Conservation (phyloP, 495 filamentous ascomycete species). For the Pseudomonodictys pantanalensis region DNA sequence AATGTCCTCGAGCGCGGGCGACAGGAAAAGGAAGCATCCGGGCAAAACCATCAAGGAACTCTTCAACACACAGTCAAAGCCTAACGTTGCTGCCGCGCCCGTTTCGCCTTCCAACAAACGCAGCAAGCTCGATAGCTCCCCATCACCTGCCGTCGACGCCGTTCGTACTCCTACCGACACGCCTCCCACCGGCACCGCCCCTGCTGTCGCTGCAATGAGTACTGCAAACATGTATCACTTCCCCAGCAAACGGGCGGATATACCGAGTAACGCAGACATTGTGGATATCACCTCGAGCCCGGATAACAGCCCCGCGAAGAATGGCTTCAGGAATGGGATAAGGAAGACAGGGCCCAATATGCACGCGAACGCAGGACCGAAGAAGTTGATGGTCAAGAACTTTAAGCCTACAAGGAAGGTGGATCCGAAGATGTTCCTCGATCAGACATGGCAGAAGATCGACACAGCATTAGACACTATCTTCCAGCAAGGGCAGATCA, state of each 20-base stretch:
- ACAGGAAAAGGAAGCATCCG: conserved; percentile 32
- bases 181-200: too few species aligned
- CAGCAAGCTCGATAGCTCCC: conserved; percentile 15
- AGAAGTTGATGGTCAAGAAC: conserved; percentile 85
- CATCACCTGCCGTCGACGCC: too few species aligned
- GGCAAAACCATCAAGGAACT: conserved; percentile 24
- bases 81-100: conserved; percentile 3
- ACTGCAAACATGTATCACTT: conserved; percentile 21
- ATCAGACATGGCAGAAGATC: conserved; percentile 66
- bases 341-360: conserved; percentile 38
- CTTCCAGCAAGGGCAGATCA: conserved; percentile 60
- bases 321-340: conserved; percentile 13
- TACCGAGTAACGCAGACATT: background rate
- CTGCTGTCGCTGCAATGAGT: conserved; percentile 6
- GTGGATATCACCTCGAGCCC: conserved; percentile 21
- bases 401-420: conserved; percentile 58
- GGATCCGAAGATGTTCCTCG: conserved; percentile 68
- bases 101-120: conserved; percentile 30
- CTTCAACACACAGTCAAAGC: conserved; percentile 28
- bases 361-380: conserved; percentile 62
- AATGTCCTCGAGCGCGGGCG: conserved; percentile 24
- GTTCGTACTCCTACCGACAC: too few species aligned
- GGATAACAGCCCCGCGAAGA: conserved; percentile 15
- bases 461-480: conserved; percentile 68
- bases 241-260: conserved; percentile 4